A percentile compares a stretch with the other conserved stretches of the same genome.
Conservation (phyloP, 129 eudicot species). For the Flaveria robusta region DNA sequence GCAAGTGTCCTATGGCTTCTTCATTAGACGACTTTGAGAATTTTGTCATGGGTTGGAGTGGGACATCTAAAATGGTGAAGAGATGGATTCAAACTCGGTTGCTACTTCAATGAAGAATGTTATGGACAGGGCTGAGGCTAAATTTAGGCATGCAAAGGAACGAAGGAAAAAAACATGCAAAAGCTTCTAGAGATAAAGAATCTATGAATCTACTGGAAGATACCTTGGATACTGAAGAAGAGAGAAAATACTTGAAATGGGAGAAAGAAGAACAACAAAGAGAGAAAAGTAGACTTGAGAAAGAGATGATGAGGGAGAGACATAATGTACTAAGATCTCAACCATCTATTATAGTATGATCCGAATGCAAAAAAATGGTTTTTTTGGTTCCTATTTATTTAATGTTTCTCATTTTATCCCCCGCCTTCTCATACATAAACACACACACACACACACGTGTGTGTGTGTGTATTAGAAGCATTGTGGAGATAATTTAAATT, state of each 20-base stretch:
- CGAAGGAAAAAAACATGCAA: conserved; percentile 79
- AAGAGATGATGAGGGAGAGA: not conserved
- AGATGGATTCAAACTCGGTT: conserved; percentile 56
- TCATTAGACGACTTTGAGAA: conserved; percentile 74
- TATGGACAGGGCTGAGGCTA: conserved; percentile 95
- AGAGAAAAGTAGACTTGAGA: conserved; percentile 39
- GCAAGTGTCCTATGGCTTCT: conserved; percentile 48
- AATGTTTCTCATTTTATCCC: not conserved
- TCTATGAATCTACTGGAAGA: conserved; percentile 53
- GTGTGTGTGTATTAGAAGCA: conserved; percentile 6
- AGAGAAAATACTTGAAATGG: conserved; percentile 33
- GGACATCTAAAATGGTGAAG: conserved; percentile 44
- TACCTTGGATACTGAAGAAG: conserved; percentile 44
- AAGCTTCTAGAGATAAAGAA: conserved; percentile 75
- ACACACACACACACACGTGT: too few relatives aligned
- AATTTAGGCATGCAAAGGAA: conserved; percentile 85
- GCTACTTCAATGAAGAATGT: conserved; percentile 97
- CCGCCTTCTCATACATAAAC: not conserved
- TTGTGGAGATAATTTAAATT: not conserved
- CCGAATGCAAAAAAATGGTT: not conserved
- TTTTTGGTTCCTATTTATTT: not conserved
- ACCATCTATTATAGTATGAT: not conserved
- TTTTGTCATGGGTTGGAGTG: conserved; percentile 60
- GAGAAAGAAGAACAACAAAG: conserved; percentile 60
- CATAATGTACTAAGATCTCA: not conserved